A percentile compares a stretch with the other conserved stretches of the same genome.
phyloP scores from a whole-genome alignment of 1,284 basidiomycete genomes.

The Dichomitus squalens region DNA sequence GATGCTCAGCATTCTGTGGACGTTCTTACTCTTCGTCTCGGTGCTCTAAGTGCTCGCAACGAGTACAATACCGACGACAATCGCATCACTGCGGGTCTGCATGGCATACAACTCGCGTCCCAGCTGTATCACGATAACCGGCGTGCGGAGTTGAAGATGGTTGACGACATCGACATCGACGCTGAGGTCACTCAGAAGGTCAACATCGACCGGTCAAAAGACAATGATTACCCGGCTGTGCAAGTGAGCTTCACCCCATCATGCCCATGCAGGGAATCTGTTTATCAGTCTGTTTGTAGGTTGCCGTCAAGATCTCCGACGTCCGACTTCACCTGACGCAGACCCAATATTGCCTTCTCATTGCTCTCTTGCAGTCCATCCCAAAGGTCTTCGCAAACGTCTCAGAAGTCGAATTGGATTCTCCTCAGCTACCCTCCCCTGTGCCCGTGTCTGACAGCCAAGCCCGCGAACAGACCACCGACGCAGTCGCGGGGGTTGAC shows the following conservation, averaged over 20 bases:
- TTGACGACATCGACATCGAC: slow-evolving; percentile 88
- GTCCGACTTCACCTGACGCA: slow-evolving; percentile 91
- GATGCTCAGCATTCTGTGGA: slow-evolving; percentile 69
- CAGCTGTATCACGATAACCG: slow-evolving; percentile 55
- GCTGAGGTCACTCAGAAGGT: slow-evolving; percentile 71
- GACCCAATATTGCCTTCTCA: slow-evolving; percentile 83
- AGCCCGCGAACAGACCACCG: not conserved
- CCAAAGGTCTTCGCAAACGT: slow-evolving; percentile 64
- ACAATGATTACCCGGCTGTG: slow-evolving; percentile 63
- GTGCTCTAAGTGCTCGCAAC: slow-evolving; percentile 89
- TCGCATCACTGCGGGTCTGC: slow-evolving; percentile 78
- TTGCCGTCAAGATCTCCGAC: slow-evolving; percentile 83
- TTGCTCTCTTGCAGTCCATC: slow-evolving; percentile 75
- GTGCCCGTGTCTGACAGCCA: not conserved
- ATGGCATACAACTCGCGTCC: slow-evolving; percentile 86
- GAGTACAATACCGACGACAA: slow-evolving; percentile 64
- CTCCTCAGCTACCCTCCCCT: slow-evolving; percentile 6
- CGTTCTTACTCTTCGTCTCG: slow-evolving; percentile 81
- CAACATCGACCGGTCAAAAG: slow-evolving; percentile 50
- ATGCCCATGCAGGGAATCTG: not conserved
- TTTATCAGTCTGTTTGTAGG: slow-evolving; percentile 40
- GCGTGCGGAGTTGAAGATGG: slow-evolving; percentile 75
- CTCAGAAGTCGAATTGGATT: slow-evolving; percentile 36
- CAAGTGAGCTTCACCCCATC: slow-evolving; percentile 50
- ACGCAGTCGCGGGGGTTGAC: slow-evolving; percentile 35